phyloP scores from a whole-genome alignment of 1,284 basidiomycete species.

The Leccinum idahoense region DNA sequence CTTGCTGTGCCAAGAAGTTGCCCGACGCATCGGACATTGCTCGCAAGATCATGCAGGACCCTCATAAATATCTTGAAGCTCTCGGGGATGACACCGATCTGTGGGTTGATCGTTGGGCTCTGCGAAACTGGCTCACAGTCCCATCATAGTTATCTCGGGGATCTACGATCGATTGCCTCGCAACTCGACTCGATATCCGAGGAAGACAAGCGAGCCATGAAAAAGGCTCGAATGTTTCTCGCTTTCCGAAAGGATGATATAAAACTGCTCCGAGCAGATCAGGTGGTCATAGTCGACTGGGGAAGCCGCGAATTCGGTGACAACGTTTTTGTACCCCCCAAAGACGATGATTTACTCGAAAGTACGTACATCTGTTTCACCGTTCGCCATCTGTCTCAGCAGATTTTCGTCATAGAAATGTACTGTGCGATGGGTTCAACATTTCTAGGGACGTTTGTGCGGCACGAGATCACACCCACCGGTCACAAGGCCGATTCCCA shows the following conservation, averaged over 20 bases:
- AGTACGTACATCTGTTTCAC: conserved; percentile 9
- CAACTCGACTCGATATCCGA: conserved; percentile 12
- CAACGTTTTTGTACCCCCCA: conserved; percentile 18
- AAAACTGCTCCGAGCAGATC: conserved; percentile 10
- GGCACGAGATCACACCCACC: conserved; percentile 7
- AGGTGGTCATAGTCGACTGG: conserved; percentile 23
- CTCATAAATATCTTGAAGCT: conserved; percentile 14
- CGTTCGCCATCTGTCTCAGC: neutral
- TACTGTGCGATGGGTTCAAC: conserved; percentile 19
- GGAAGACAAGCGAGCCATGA: conserved; percentile 13
- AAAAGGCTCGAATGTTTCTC: conserved; percentile 19
- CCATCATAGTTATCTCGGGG: conserved; percentile 17
- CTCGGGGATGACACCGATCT: neutral
- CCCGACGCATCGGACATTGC: conserved; percentile 21
- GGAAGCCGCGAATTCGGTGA: conserved; percentile 17
- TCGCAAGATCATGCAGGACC: conserved; percentile 16
- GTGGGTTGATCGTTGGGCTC: conserved; percentile 4
- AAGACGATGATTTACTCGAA: conserved; percentile 19
- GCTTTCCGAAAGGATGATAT: conserved; percentile 4
- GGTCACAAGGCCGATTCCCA: neutral
- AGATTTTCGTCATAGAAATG: conserved; percentile 7
- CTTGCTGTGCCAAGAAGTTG: conserved; percentile 19
- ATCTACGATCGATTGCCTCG: conserved; percentile 19
- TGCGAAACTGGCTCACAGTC: conserved; percentile 7
- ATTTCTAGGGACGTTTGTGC: conserved; percentile 20